Percentiles rank a stretch among this genome's conserved stretches.
phyloP scores from a whole-genome alignment of 305 asterid genomes.

The Andrographis paniculata region DNA sequence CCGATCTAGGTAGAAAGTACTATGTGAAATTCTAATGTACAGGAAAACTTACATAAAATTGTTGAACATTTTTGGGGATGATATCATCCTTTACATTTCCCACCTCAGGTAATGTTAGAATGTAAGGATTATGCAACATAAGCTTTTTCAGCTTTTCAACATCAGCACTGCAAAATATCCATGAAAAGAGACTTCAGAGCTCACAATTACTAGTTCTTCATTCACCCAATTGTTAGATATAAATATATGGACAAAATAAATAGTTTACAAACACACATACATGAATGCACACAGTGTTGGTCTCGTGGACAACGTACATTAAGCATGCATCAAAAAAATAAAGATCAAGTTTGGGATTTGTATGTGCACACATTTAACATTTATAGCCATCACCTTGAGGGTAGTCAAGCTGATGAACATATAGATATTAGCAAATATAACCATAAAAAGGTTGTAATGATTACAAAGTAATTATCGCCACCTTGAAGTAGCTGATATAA shows the following conservation, averaged over 20 bases:
- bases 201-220: background rate
- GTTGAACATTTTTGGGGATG: constrained; percentile 82
- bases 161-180: constrained; percentile 52
- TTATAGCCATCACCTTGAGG: background rate
- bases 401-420: background rate
- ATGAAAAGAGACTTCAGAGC: constrained; percentile 17
- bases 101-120: constrained; percentile 70
- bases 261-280: background rate
- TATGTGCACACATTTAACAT: background rate
- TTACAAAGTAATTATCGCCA: constrained; percentile 11
- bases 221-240: too few species aligned
- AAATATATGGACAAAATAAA: background rate
- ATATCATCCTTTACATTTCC: constrained; percentile 78
- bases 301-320: too few species aligned
- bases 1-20: too few species aligned
- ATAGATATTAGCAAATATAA: background rate
- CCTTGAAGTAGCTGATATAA: constrained; percentile 98
- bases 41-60: constrained; percentile 59
- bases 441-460: background rate
- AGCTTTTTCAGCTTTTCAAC: constrained; percentile 92
- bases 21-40: background rate
- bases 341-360: background rate
- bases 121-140: constrained; percentile 81
- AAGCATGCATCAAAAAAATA: background rate
- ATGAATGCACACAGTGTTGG: background rate